phyloP scores from a whole-genome alignment of 768 basidiomycete species.

The Rubroboletus satanas region DNA sequence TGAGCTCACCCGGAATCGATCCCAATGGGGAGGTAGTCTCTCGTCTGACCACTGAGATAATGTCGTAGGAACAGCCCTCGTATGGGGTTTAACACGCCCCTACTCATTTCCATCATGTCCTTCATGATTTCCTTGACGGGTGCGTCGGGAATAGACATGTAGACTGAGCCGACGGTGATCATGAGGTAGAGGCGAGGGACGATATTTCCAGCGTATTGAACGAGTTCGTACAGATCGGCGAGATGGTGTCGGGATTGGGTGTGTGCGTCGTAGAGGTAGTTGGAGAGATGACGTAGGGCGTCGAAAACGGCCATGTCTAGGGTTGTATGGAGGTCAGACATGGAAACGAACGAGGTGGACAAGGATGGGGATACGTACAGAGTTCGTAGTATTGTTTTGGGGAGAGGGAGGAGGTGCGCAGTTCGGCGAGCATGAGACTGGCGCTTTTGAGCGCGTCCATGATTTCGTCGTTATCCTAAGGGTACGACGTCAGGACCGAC shows the following conservation, averaged over 20 bases:
- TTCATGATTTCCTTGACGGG: constrained; percentile 99
- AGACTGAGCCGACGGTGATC: constrained; percentile 99
- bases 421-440: constrained; percentile 94
- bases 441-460: constrained; percentile 99
- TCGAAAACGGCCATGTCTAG: constrained; percentile 99
- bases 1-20: constrained; percentile 67
- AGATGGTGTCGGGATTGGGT: constrained; percentile 88
- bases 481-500: neutral
- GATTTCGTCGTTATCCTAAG: constrained; percentile 87
- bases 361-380: constrained; percentile 47
- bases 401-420: constrained; percentile 87
- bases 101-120: constrained; percentile 99
- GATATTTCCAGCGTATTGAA: constrained; percentile 99
- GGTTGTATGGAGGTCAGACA: neutral
- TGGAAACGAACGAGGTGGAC: neutral
- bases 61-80: constrained; percentile 93
- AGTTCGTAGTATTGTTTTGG: constrained; percentile 99
- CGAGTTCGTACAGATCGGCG: constrained; percentile 97
- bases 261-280: constrained; percentile 96
- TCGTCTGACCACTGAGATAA: constrained; percentile 94
- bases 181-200: constrained; percentile 93
- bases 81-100: constrained; percentile 96
- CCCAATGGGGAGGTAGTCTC: constrained; percentile 93
- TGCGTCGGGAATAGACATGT: constrained; percentile 97
- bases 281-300: constrained; percentile 88